A percentile compares a stretch with the other conserved stretches of the same genome.
Evolutionary conservation across 805 yeast species (phyloP).

Genomic region (Kazachstania africana): DNA sequence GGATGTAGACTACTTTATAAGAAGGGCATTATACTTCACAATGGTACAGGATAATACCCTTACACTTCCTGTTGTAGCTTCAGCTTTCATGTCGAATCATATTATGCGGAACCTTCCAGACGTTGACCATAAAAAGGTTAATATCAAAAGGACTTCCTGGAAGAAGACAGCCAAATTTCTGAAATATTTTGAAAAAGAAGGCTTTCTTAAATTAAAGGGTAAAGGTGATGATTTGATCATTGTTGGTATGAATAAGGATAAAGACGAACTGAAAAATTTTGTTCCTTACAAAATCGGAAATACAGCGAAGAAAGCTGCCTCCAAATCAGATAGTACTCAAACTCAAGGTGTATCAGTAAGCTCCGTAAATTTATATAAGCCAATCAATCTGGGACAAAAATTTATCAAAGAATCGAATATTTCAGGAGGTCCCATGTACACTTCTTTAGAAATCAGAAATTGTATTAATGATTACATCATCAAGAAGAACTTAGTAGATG

Average conservation of each 20-base stretch:
- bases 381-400: conserved; percentile 37
- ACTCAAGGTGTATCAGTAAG: conserved; percentile 14
- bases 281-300: conserved; percentile 46
- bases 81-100: conserved; percentile 63
- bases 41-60: conserved; percentile 40
- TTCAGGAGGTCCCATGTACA: conserved; percentile 32
- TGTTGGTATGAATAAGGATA: conserved; percentile 36
- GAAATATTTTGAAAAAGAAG: conserved; percentile 74
- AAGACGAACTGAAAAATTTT: conserved; percentile 43
- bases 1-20: conserved; percentile 66
- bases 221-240: conserved; percentile 71
- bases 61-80: conserved; percentile 57
- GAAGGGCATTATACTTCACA: conserved; percentile 59
- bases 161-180: conserved; percentile 77
- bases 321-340: conserved; percentile 5
- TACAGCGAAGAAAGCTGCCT: background rate
- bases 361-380: conserved; percentile 40
- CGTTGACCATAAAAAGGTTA: conserved; percentile 40
- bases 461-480: conserved; percentile 47
- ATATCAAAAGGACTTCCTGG: conserved; percentile 76
- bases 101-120: conserved; percentile 65
- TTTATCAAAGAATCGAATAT: conserved; percentile 35
- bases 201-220: conserved; percentile 61
- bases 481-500: conserved; percentile 37
- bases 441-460: conserved; percentile 41